These are phyloP conservation scores for Heteromeles arbutifolia DNA, from an alignment of 306 rosid species.

Conservation along the genomic window DNA sequence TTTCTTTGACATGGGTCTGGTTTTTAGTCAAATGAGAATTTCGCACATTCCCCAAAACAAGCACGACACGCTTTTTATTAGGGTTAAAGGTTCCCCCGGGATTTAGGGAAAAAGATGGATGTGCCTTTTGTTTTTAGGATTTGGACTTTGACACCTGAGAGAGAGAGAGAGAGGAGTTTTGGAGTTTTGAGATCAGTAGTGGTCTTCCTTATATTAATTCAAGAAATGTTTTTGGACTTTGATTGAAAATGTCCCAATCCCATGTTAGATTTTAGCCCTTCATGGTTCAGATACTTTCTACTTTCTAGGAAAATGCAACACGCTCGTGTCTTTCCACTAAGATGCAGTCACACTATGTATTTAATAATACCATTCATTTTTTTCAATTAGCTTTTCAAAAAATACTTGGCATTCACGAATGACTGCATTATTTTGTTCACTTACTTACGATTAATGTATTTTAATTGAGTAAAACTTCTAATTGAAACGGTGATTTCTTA, in stretches of 20 bases:
- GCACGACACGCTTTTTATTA: constrained; percentile 34
- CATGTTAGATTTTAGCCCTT: constrained; percentile 27
- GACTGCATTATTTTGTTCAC: neutral
- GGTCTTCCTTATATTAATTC: constrained; percentile 15
- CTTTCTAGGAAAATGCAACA: constrained; percentile 15
- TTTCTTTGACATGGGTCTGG: neutral
- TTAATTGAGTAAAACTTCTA: no score
- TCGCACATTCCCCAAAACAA: constrained; percentile 61
- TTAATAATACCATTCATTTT: neutral
- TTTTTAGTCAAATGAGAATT: constrained; percentile 45
- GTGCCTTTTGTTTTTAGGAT: constrained; percentile 54
- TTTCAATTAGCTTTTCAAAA: neutral
- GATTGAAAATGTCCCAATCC: constrained; percentile 37
- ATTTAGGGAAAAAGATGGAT: constrained; percentile 69
- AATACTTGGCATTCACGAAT: no score
- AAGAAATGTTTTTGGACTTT: constrained; percentile 17
- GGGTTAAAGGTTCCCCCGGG: constrained; percentile 74
- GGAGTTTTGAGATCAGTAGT: constrained; percentile 15
- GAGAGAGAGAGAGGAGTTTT: neutral
- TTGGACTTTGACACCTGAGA: constrained; percentile 38
- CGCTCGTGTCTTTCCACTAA: constrained; percentile 36
- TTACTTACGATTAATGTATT: neutral
- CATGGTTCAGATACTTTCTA: constrained; percentile 28
- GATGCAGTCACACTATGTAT: constrained; percentile 1
- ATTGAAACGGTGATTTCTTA: neutral